A percentile compares a stretch with the other conserved stretches of the same genome.
phyloP scores from a whole-genome alignment of 148 eudicot genomes.

The Dysphania ambrosioides region DNA sequence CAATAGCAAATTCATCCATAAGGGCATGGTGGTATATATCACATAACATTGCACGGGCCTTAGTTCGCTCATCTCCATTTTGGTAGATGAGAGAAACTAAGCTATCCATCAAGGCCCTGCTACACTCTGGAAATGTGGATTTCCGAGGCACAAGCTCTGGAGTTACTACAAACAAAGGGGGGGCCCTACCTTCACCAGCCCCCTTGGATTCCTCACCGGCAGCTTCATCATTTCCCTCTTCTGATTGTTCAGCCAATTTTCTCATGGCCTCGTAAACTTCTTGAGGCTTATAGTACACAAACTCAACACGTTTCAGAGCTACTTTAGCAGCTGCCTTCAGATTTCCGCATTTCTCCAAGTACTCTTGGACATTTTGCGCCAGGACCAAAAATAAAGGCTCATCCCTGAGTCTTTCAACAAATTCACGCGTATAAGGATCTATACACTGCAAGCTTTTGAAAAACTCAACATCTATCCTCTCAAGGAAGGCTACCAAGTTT shows the following conservation, averaged over 20 bases:
- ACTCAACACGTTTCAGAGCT: slow-evolving; percentile 68
- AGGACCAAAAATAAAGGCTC: slow-evolving; percentile 68
- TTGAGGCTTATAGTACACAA: slow-evolving; percentile 73
- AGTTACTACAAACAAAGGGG: slow-evolving; percentile 63
- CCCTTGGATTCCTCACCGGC: slow-evolving; percentile 39
- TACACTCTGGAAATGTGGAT: slow-evolving; percentile 64
- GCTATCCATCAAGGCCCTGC: slow-evolving; percentile 77
- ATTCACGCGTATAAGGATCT: slow-evolving; percentile 84
- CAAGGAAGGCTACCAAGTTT: slow-evolving; percentile 82
- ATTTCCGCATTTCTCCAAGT: slow-evolving; percentile 55
- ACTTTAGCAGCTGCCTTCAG: slow-evolving; percentile 69
- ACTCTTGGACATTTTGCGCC: slow-evolving; percentile 76
- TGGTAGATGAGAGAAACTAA: slow-evolving; percentile 80
- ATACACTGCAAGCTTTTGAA: slow-evolving; percentile 83
- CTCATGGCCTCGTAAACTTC: slow-evolving; percentile 86
- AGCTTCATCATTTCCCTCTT: slow-evolving; percentile 35
- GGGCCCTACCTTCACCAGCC: slow-evolving; percentile 42
- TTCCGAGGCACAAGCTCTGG: slow-evolving; percentile 73
- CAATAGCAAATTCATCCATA: slow-evolving; percentile 61
- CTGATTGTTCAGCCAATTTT: slow-evolving; percentile 62
- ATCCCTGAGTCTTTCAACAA: slow-evolving; percentile 75
- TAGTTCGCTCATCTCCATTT: slow-evolving; percentile 83
- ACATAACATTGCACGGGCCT: slow-evolving; percentile 95
- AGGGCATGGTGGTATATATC: slow-evolving; percentile 92
- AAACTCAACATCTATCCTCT: slow-evolving; percentile 75